A percentile compares a stretch with the other conserved stretches of the same genome.
phyloP scores from a whole-genome alignment of 2,329 filamentous ascomycete genomes.

The Cladosporium phlei region DNA sequence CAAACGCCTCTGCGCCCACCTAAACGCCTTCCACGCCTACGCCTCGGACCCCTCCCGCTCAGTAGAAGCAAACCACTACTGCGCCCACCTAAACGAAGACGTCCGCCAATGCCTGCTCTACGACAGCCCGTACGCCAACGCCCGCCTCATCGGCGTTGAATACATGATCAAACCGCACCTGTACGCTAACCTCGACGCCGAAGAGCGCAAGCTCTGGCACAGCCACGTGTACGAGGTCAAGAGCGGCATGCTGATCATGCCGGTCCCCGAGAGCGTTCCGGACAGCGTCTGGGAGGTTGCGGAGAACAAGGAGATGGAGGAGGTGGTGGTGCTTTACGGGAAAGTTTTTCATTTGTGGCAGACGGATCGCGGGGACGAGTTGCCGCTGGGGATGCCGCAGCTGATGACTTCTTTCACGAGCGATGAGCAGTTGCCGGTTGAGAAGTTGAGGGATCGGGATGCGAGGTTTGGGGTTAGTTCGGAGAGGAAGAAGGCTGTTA shows the following conservation, averaged over 20 bases:
- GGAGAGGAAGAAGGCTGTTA: conserved; percentile 49
- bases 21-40: conserved; percentile 65
- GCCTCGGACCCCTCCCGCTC: conserved; percentile 48
- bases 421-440: conserved; percentile 45
- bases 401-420: conserved; percentile 60
- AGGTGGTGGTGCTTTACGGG: conserved; percentile 70
- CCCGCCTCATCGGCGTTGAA: conserved; percentile 76
- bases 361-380: conserved; percentile 64
- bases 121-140: conserved; percentile 62
- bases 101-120: conserved; percentile 83
- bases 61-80: conserved; percentile 82
- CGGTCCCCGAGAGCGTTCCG: conserved; percentile 52
- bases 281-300: conserved; percentile 65
- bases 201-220: conserved; percentile 76
- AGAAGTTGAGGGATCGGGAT: conserved; percentile 49
- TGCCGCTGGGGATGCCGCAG: conserved; percentile 58
- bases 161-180: conserved; percentile 75
- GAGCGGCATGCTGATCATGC: conserved; percentile 76
- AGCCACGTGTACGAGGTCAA: conserved; percentile 71
- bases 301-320: conserved; percentile 75
- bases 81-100: conserved; percentile 70
- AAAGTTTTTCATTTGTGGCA: conserved; percentile 88
- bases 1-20: conserved; percentile 70
- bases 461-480: conserved; percentile 50
- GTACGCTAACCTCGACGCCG: conserved; percentile 59